Evolutionary conservation across 2,329 filamentous ascomycete genomes (phyloP), one percentile per base, ranked within the genome.

Genomic region (Colletotrichum filicis): DNA sequence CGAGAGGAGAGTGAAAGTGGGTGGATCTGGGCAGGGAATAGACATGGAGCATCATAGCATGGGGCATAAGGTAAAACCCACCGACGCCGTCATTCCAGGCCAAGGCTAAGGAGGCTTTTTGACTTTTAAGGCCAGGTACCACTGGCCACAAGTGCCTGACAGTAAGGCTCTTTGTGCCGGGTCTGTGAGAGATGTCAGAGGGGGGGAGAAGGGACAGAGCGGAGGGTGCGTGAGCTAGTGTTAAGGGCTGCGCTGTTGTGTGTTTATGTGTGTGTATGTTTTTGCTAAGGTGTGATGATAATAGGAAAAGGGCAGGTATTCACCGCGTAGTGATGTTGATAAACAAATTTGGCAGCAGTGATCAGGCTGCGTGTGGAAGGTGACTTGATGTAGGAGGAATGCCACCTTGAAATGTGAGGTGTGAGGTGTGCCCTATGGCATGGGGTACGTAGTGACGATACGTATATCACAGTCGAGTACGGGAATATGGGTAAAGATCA

Each of bases 61-160:
- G 32, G 37, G 19, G 42, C 19, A 49, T 49, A 35, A 12, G 32
- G 9, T 12, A 22, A n/a, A 71, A 66, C 71, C 67, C 59, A 71
- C 66, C 66, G 49, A 66, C 66, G 28, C 71, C 55, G 66, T 73
- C 71, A 71, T 65, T 49, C 46, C 52, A 53, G 60, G 30, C n/a
- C 28, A 8, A 28, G 19, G n/a, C 22, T 55, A 37, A 30, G 16
- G 68, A 32, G 49, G 26, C 28, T 30, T 30, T 61, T 28, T 46
- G 57, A 35, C 57, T 65, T 42, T 60, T 24, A 69, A 59, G 30
- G 66, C 32, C 53, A 57, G 66, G 56, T 52, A 73, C 60, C 46
- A 56, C 32, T 30, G 52, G 46, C 24, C 55, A 57, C 26, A 46
- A 55, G 26, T 60, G 52, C 19, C 11, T 11, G 16, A 19, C 16